Evolutionary conservation across 2,329 filamentous ascomycete genomes (phyloP).

Genomic region (Stagonosporopsis rhizophila): DNA sequence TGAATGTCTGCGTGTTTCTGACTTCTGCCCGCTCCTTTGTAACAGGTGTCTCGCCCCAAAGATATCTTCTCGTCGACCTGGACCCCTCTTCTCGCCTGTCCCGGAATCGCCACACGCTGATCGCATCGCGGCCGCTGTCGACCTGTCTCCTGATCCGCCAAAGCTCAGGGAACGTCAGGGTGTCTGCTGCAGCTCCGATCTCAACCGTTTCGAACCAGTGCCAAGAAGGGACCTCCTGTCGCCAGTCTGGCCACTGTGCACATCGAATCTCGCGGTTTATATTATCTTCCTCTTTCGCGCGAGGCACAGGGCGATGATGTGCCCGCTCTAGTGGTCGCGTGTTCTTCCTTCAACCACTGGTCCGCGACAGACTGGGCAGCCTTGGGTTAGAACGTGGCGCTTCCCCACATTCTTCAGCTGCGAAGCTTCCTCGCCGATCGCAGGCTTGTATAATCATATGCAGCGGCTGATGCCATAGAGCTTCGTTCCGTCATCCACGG

Average conservation of each 20-base stretch:
- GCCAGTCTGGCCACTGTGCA: constrained; percentile 32
- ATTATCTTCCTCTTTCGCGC: constrained; percentile 38
- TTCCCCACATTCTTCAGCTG: constrained; percentile 47
- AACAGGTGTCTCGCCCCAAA: constrained; percentile 42
- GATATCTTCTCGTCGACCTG: constrained; percentile 30
- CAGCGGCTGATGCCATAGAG: constrained; percentile 47
- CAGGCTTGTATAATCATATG: constrained; percentile 42
- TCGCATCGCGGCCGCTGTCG: constrained; percentile 29
- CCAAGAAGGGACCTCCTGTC: constrained; percentile 38
- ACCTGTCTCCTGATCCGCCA: constrained; percentile 32
- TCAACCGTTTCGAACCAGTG: constrained; percentile 44
- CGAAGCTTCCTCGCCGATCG: constrained; percentile 40
- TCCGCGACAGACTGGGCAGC: constrained; percentile 40
- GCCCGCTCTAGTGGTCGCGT: constrained; percentile 44
- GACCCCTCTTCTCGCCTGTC: constrained; percentile 26
- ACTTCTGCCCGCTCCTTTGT: constrained; percentile 44
- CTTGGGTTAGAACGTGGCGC: constrained; percentile 47
- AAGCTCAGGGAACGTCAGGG: constrained; percentile 34
- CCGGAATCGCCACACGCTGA: constrained; percentile 32
- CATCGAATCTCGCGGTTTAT: constrained; percentile 28
- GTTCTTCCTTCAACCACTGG: constrained; percentile 36
- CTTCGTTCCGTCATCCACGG: constrained; percentile 45
- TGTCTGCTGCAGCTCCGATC: constrained; percentile 34
- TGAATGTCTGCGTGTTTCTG: constrained; percentile 44
- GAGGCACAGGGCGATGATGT: constrained; percentile 47